Evolutionary conservation across 352 stramenopile genomes (phyloP).

Genomic region (Globisporangium rhizosaccharum): DNA sequence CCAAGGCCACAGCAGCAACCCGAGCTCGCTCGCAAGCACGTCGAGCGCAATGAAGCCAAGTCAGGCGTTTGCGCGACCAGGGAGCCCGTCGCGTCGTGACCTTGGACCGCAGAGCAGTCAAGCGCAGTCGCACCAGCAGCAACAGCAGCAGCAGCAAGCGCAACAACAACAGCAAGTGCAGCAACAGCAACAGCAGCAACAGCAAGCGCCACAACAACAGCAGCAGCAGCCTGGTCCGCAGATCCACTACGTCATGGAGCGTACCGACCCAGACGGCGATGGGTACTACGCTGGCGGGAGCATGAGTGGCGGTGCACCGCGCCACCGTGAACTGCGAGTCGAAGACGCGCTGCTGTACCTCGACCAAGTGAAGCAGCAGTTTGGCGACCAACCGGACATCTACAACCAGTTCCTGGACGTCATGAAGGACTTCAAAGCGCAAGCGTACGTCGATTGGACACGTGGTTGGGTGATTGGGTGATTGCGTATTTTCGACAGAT

Average conservation of each 20-base stretch:
- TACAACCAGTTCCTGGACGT: conserved; percentile 99
- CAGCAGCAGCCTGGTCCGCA: conserved; percentile 17
- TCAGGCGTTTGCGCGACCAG: conserved; percentile 26
- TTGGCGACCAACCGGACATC: conserved; percentile 98
- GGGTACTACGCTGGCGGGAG: conserved; percentile 26
- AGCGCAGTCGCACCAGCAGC: conserved; percentile 24
- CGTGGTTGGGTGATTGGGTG: neutral
- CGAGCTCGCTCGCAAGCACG: conserved; percentile 4
- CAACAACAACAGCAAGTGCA: conserved; percentile 22
- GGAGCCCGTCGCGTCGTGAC: conserved; percentile 40
- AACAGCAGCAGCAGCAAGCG: conserved; percentile 34
- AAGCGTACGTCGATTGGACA: conserved; percentile 46
- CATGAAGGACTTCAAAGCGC: conserved; percentile 99
- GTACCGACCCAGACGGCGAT: conserved; percentile 26
- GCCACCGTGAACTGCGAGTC: conserved; percentile 85
- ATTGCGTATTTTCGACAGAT: neutral
- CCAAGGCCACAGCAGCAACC: conserved; percentile 29
- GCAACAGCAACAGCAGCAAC: conserved; percentile 28
- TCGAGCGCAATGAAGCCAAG: conserved; percentile 26
- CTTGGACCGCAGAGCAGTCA: neutral
- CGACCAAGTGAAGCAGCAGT: conserved; percentile 99
- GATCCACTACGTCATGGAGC: conserved; percentile 52
- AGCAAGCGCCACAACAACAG: conserved; percentile 34
- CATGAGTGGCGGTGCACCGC: conserved; percentile 23
- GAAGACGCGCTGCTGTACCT: conserved; percentile 99